A percentile compares a stretch with the other conserved stretches of the same genome.
These are phyloP conservation scores for Colletotrichum falcatum DNA, from an alignment of 2,329 filamentous ascomycete genomes.

Conservation along the genomic window DNA sequence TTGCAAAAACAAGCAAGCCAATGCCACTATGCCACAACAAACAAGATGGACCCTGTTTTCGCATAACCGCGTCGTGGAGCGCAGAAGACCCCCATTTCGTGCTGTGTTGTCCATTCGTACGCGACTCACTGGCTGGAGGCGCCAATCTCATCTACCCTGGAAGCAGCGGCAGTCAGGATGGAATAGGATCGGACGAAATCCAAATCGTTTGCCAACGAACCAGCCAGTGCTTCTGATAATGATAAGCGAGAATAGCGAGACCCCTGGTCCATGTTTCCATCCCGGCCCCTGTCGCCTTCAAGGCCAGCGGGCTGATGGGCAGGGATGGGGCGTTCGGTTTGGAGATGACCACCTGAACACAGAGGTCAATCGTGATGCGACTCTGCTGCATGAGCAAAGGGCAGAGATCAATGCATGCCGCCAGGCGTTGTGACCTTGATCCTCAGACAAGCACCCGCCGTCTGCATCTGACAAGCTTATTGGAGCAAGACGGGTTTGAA, in stretches of 20 bases:
- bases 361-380: constrained; percentile 29
- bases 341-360: constrained; percentile 5
- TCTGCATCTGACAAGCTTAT: neutral
- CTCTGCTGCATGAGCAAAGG: constrained; percentile 21
- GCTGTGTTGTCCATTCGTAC: constrained; percentile 4
- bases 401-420: constrained; percentile 17
- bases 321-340: constrained; percentile 36
- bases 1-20: constrained; percentile 5
- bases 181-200: constrained; percentile 30
- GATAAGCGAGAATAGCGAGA: constrained; percentile 29
- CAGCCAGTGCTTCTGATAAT: constrained; percentile 11
- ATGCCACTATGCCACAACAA: constrained; percentile 21
- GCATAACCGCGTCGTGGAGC: constrained; percentile 11
- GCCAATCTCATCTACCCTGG: neutral
- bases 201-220: constrained; percentile 15
- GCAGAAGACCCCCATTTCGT: neutral
- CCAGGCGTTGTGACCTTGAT: neutral
- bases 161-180: constrained; percentile 9
- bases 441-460: neutral
- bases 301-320: constrained; percentile 11
- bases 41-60: constrained; percentile 21
- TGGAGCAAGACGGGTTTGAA: constrained; percentile 1
- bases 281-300: constrained; percentile 30
- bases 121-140: constrained; percentile 14
- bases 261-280: constrained; percentile 28